Percentiles rank a stretch among this genome's conserved stretches.
Evolutionary conservation across 2,329 filamentous ascomycete species (phyloP).

Genomic region (Trichoderma harzianum): DNA sequence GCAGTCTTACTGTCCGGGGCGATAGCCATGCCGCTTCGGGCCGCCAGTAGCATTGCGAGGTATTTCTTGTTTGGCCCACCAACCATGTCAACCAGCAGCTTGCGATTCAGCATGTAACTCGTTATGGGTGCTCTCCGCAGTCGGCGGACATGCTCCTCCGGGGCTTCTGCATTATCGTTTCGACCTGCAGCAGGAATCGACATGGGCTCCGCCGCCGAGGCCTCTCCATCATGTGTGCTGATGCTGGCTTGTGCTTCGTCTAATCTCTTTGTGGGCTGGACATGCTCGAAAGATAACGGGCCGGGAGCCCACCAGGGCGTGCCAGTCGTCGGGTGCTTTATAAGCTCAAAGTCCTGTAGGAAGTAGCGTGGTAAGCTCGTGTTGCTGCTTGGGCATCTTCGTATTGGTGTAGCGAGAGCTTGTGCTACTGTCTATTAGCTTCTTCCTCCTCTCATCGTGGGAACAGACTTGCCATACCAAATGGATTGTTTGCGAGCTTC

Average conservation of each 20-base stretch:
- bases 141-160: background rate
- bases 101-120: constrained; percentile 30
- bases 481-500: constrained; percentile 60
- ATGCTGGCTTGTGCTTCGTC: constrained; percentile 3
- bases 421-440: constrained; percentile 46
- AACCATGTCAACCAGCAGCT: constrained; percentile 29
- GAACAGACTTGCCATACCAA: constrained; percentile 45
- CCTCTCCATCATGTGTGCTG: background rate
- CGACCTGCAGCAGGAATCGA: background rate
- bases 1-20: constrained; percentile 12
- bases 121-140: constrained; percentile 25
- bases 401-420: constrained; percentile 58
- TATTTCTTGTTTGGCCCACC: constrained; percentile 21
- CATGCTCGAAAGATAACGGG: constrained; percentile 33
- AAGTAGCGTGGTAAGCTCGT: constrained; percentile 57
- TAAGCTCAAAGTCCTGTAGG: constrained; percentile 57
- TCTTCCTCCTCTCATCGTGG: background rate
- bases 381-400: constrained; percentile 51
- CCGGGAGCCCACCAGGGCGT: constrained; percentile 56
- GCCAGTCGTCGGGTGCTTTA: constrained; percentile 51
- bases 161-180: background rate
- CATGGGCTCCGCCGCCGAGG: background rate
- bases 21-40: constrained; percentile 30
- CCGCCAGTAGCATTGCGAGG: constrained; percentile 20
- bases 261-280: constrained; percentile 21